Base-by-base conservation (phyloP, 768 basidiomycete species). In the Naganishia randhawae region DNA sequence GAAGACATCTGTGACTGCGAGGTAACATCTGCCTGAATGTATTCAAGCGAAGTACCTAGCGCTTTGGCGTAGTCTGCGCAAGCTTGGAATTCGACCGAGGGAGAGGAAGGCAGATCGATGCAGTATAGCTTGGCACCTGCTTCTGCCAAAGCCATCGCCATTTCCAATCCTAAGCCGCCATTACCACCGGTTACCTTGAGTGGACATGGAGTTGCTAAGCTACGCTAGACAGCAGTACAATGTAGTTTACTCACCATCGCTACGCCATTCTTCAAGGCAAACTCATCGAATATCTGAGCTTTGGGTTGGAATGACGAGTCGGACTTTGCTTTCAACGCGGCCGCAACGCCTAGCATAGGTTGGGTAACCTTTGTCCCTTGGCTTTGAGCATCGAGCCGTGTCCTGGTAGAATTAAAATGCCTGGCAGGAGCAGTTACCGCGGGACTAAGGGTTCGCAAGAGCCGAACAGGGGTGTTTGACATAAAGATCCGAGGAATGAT, bases 81-180 rank as follows among this genome's bases (percentile, higher is more conserved):
- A 48, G 63, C 66, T 3, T 62, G 35, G 69, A 76, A 73, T 35
- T 74, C 71, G 4, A 31, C 3, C 11, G 68, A 68, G 3, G 71
- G 70, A 14, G 33, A 51, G 39, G 51, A 10, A 32, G 74, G 67
- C 0, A 75, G 39, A 51, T 77, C 76, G 42, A 74, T 27, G 1
- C 57, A 71, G 66, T 74, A 74, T 14, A 77, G 68, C 35, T 85
- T 83, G 7, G 87, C 88, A 37, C 89, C 89, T 16, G 85, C 87
- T 80, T 91, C 90, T 50, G 84, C 84, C 48, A 91, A 80, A 4
- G 86, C 85, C 64, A 90, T 80, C 39, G 88, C 88, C 87, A 89
- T 88, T 81, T 92, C 90, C n/a, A 92, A 85, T 2, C 90, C 90
- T 17, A 91, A 84, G 0, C 90, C 87, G 35, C 87, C 80, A 69